Conservation (phyloP, 2,329 filamentous ascomycete species). For the Tolypocladium capitatum region DNA sequence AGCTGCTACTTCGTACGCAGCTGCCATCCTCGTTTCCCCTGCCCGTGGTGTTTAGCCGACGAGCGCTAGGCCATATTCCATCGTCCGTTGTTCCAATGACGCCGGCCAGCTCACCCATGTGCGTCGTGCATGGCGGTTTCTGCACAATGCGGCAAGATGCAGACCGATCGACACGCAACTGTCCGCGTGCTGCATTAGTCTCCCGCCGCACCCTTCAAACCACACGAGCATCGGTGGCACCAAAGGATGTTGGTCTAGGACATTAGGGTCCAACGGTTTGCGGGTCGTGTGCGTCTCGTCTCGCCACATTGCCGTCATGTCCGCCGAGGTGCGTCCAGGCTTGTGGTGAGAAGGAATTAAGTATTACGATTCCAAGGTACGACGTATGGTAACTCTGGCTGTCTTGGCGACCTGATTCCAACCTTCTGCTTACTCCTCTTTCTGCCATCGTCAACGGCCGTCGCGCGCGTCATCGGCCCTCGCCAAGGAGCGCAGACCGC, state of each 20-base stretch:
- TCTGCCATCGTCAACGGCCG: not conserved
- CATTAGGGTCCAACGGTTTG: no score
- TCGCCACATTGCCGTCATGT: not conserved
- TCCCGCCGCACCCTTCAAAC: no score
- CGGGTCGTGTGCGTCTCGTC: not conserved
- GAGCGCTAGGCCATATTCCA: no score
- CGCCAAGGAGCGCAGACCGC: not conserved
- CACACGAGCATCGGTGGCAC: no score
- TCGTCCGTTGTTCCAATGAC: no score
- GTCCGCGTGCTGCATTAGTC: no score
- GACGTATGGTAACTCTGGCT: not conserved
- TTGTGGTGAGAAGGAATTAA: not conserved
- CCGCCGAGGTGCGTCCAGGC: not conserved
- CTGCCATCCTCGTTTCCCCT: no score
- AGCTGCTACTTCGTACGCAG: no score
- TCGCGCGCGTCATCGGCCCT: no score
- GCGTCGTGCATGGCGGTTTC: not conserved
- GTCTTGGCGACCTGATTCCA: not conserved
- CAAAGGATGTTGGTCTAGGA: no score
- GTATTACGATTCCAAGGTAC: not conserved
- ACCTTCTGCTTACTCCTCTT: not conserved
- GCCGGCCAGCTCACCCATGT: not conserved
- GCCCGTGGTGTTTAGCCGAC: no score
- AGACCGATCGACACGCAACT: no score
- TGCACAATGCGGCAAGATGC: not conserved